Conservation (phyloP, 176 grass and related monocot genomes). For the Alopecurus myosuroides region DNA sequence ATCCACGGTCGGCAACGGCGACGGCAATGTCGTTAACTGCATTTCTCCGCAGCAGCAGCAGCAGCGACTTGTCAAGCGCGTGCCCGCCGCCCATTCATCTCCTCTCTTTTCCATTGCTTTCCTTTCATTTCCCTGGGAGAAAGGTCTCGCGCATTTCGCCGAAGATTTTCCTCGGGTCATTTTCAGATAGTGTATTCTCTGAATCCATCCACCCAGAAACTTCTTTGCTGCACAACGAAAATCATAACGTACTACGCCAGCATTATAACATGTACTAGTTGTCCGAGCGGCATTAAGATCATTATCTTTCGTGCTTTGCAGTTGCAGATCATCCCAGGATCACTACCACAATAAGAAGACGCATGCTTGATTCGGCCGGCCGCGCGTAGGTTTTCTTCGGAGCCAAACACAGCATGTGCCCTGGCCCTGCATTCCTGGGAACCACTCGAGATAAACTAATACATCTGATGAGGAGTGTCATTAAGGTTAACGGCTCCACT, state of each 20-base stretch:
- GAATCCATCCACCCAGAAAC: neutral
- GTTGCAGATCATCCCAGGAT: neutral
- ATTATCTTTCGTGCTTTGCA: neutral
- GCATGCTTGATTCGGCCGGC: neutral
- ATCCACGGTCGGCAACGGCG: constrained; percentile 3
- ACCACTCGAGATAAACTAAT: neutral
- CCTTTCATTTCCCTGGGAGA: neutral
- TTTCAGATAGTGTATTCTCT: neutral
- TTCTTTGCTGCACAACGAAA: neutral
- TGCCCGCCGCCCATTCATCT: neutral
- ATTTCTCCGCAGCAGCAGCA: neutral
- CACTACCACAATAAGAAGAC: neutral
- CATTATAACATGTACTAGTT: neutral
- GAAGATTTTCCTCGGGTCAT: neutral
- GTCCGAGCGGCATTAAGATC: neutral
- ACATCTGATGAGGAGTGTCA: neutral
- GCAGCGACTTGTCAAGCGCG: constrained; percentile 16
- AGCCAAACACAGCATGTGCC: constrained; percentile 21
- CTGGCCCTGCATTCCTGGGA: constrained; percentile 25
- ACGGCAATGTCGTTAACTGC: neutral
- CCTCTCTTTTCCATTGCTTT: neutral
- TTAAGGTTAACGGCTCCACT: constrained; percentile 30
- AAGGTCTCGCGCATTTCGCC: constrained; percentile 8
- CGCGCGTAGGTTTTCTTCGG: neutral
- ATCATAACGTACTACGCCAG: neutral